Evolutionary conservation across 371 early-diverging fungal genomes (phyloP).

Genomic region (Parasitella parasitica): DNA sequence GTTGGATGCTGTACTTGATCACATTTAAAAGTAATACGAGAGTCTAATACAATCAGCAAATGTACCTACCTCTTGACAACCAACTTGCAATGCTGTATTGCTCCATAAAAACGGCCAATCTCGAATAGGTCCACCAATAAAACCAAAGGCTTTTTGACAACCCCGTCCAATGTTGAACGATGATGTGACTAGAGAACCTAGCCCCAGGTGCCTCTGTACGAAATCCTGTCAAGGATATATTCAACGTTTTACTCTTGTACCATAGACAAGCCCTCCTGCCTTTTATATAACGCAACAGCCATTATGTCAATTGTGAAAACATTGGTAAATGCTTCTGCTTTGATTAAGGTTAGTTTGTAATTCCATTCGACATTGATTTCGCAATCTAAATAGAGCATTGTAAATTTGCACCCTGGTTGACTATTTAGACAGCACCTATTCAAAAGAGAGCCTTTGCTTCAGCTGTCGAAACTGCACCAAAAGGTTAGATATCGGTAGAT

Average conservation of each 20-base stretch:
- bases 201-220: not conserved
- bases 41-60: too few relatives aligned
- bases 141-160: not conserved
- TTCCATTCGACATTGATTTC: not conserved
- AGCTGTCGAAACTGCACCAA: constrained; percentile 22
- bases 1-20: too few relatives aligned
- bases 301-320: constrained; percentile 7
- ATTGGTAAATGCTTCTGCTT: not conserved
- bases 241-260: not conserved
- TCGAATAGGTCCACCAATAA: too few relatives aligned
- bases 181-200: not conserved
- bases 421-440: constrained; percentile 9
- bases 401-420: not conserved
- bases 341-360: constrained; percentile 7
- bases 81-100: too few relatives aligned
- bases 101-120: too few relatives aligned
- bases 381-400: not conserved
- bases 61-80: too few relatives aligned
- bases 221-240: not conserved
- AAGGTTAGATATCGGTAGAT: constrained; percentile 5
- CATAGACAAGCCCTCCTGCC: not conserved
- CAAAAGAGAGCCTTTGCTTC: constrained; percentile 31
- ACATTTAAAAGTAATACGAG: too few relatives aligned
- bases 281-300: not conserved
- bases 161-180: not conserved